phyloP scores from a whole-genome alignment of 805 yeast species.

The Lipomyces sp. region DNA sequence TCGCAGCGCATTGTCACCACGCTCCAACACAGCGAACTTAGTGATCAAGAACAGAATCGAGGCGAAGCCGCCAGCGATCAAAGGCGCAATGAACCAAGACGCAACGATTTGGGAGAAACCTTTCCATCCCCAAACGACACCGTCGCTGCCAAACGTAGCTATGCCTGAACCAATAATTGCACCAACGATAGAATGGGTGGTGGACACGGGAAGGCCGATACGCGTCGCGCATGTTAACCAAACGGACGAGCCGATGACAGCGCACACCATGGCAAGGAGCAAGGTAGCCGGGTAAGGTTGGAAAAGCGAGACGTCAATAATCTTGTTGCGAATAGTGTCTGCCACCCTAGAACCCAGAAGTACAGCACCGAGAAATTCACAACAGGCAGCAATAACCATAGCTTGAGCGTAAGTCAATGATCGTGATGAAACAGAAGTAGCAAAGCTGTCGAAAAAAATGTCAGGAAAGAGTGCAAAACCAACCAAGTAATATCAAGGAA shows the following conservation, averaged over 20 bases:
- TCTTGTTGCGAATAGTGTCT: slow-evolving; percentile 63
- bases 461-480: background rate
- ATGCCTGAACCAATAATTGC: slow-evolving; percentile 71
- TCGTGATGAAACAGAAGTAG: slow-evolving; percentile 70
- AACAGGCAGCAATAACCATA: slow-evolving; percentile 63
- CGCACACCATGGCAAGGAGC: slow-evolving; percentile 73
- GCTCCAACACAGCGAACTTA: slow-evolving; percentile 60
- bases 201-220: slow-evolving; percentile 74
- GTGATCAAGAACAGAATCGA: slow-evolving; percentile 55
- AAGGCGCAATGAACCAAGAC: slow-evolving; percentile 77
- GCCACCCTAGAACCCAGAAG: slow-evolving; percentile 71
- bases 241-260: slow-evolving; percentile 65
- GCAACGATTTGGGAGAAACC: slow-evolving; percentile 73
- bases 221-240: slow-evolving; percentile 68
- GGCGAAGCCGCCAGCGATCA: slow-evolving; percentile 62
- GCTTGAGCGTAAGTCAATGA: slow-evolving; percentile 72
- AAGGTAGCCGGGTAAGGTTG: slow-evolving; percentile 61
- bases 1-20: slow-evolving; percentile 49
- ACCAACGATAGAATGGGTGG: slow-evolving; percentile 77
- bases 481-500: background rate
- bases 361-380: slow-evolving; percentile 74
- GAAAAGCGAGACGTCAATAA: slow-evolving; percentile 49
- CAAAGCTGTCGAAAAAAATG: slow-evolving; percentile 40
- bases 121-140: slow-evolving; percentile 70
- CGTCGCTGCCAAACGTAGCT: slow-evolving; percentile 62